Conservation (phyloP, 2,329 filamentous ascomycete species). For the Emmonsia crescens region DNA sequence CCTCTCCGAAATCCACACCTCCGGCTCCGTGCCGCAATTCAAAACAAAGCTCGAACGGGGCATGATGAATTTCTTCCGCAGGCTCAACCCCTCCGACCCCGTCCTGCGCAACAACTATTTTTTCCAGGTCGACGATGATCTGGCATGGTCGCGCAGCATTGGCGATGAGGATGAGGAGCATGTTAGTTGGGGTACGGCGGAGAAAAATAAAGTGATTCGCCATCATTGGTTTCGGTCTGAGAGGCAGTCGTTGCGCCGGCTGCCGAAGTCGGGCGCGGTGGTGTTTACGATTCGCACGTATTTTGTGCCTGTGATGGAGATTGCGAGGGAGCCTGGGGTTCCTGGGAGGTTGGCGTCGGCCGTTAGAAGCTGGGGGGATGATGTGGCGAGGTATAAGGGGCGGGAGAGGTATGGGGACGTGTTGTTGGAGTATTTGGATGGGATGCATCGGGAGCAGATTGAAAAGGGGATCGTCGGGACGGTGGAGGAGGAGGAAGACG, state of each 20-base stretch:
- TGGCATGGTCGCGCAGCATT: slow-evolving; percentile 68
- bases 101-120: slow-evolving; percentile 74
- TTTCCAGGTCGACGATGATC: slow-evolving; percentile 68
- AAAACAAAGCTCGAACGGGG: slow-evolving; percentile 61
- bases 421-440: slow-evolving; percentile 64
- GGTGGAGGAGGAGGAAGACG: slow-evolving; percentile 40
- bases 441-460: slow-evolving; percentile 62
- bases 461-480: slow-evolving; percentile 52
- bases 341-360: slow-evolving; percentile 68
- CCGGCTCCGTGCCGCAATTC: slow-evolving; percentile 63
- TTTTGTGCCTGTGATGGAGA: slow-evolving; percentile 59
- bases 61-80: slow-evolving; percentile 71
- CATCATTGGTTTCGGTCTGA: slow-evolving; percentile 70
- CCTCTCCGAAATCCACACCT: slow-evolving; percentile 67
- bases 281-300: slow-evolving; percentile 74
- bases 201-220: slow-evolving; percentile 61
- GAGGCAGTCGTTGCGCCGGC: slow-evolving; percentile 56
- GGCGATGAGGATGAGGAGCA: slow-evolving; percentile 56
- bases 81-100: slow-evolving; percentile 56
- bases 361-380: slow-evolving; percentile 68
- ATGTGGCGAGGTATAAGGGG: slow-evolving; percentile 69
- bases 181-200: slow-evolving; percentile 63
- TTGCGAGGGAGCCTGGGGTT: slow-evolving; percentile 62
- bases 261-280: slow-evolving; percentile 48
- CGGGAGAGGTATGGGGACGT: slow-evolving; percentile 62